phyloP scores from a whole-genome alignment of 1,139 yeast species.

The Blastobotrys serpentis region DNA sequence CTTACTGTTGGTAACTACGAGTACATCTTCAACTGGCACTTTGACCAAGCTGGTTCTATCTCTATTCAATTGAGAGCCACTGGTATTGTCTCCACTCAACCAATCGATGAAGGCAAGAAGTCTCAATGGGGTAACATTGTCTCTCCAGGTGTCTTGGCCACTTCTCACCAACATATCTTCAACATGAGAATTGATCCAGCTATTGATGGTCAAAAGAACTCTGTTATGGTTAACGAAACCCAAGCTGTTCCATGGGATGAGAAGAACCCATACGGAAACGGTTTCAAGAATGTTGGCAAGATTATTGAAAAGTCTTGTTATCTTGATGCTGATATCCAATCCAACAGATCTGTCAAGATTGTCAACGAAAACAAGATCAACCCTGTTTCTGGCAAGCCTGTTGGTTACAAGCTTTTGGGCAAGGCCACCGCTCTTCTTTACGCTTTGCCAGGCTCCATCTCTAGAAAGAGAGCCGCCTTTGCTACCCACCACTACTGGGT shows the following conservation, averaged over 20 bases:
- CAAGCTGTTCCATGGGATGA: slow-evolving; percentile 60
- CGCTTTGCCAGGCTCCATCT: slow-evolving; percentile 63
- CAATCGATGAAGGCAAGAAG: slow-evolving; percentile 70
- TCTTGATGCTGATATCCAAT: slow-evolving; percentile 72
- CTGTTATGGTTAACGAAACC: slow-evolving; percentile 68
- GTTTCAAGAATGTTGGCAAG: slow-evolving; percentile 64
- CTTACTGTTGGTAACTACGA: slow-evolving; percentile 92
- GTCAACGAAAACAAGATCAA: slow-evolving; percentile 71
- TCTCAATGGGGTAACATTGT: slow-evolving; percentile 85
- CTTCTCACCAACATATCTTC: slow-evolving; percentile 84
- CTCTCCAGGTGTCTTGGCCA: slow-evolving; percentile 84
- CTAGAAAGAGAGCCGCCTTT: slow-evolving; percentile 64
- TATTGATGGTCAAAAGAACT: slow-evolving; percentile 77
- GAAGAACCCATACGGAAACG: slow-evolving; percentile 71
- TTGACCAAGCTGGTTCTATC: slow-evolving; percentile 80
- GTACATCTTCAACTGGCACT: slow-evolving; percentile 72
- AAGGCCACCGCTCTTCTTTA: slow-evolving; percentile 75
- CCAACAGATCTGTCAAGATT: slow-evolving; percentile 75
- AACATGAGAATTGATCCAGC: slow-evolving; percentile 87
- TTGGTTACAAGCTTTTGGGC: slow-evolving; percentile 76
- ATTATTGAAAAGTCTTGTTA: slow-evolving; percentile 70
- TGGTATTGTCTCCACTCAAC: slow-evolving; percentile 69
- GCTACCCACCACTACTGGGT: slow-evolving; percentile 79
- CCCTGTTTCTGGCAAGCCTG: slow-evolving; percentile 73
- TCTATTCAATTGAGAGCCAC: slow-evolving; percentile 86